Evolutionary conservation across 805 yeast species (phyloP).

Genomic region (Wickerhamomyces alni): DNA sequence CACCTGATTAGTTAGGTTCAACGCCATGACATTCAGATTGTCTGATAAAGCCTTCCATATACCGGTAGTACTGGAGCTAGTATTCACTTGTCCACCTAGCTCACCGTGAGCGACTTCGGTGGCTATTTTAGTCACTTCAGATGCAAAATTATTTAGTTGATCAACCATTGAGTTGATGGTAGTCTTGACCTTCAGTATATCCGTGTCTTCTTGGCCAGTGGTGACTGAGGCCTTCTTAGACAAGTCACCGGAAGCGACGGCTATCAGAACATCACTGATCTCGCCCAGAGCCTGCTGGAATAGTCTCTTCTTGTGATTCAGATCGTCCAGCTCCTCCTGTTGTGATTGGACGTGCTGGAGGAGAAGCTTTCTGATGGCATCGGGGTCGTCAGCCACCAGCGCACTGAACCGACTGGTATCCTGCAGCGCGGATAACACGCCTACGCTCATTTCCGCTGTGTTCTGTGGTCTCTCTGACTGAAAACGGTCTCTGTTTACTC

Average conservation of each 20-base stretch:
- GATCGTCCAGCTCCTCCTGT: background rate
- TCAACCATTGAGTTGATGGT: constrained; percentile 87
- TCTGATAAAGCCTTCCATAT: constrained; percentile 86
- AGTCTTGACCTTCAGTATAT: constrained; percentile 72
- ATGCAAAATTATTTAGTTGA: constrained; percentile 75
- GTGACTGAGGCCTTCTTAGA: constrained; percentile 53
- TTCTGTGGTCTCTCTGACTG: no score
- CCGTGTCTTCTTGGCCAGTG: constrained; percentile 22
- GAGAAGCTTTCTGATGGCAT: background rate
- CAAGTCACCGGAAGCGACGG: constrained; percentile 80
- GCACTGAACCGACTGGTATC: constrained; percentile 1
- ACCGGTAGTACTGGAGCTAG: constrained; percentile 66
- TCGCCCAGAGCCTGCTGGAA: constrained; percentile 29
- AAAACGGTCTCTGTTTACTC: no score
- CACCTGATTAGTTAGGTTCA: constrained; percentile 81
- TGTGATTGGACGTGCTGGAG: background rate
- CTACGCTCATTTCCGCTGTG: background rate
- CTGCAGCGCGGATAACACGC: background rate
- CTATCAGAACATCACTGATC: constrained; percentile 80
- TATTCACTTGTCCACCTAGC: constrained; percentile 82
- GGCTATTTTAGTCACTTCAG: constrained; percentile 82
- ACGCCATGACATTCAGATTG: constrained; percentile 86
- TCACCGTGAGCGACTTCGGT: constrained; percentile 87
- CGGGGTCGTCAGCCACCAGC: background rate
- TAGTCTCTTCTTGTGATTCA: background rate